Evolutionary conservation across 202 grass and related monocot species (phyloP).

Genomic region (Panicum hallii): DNA sequence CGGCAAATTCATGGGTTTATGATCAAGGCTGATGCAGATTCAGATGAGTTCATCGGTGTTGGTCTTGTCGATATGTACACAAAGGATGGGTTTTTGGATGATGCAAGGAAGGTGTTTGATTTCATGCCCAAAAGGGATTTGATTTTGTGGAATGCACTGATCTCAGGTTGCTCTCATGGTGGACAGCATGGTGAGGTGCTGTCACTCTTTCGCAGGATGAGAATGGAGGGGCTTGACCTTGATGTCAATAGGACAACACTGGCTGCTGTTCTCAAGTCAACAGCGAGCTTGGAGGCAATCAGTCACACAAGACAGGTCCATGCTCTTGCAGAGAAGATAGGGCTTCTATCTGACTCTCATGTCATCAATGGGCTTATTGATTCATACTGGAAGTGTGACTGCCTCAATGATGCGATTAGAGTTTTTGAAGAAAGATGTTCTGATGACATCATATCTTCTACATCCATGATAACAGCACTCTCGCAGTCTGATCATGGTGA

Average conservation of each 20-base stretch:
- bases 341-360: conserved; percentile 77
- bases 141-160: conserved; percentile 84
- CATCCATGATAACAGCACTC: conserved; percentile 87
- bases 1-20: conserved; percentile 88
- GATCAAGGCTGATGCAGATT: conserved; percentile 67
- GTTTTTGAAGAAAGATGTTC: conserved; percentile 66
- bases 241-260: conserved; percentile 72
- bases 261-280: conserved; percentile 85
- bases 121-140: conserved; percentile 57
- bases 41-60: conserved; percentile 65
- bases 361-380: conserved; percentile 85
- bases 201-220: conserved; percentile 70
- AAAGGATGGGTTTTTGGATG: conserved; percentile 55
- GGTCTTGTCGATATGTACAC: conserved; percentile 83
- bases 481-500: conserved; percentile 76
- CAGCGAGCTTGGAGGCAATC: conserved; percentile 61
- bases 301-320: conserved; percentile 61
- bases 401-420: conserved; percentile 54
- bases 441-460: conserved; percentile 76
- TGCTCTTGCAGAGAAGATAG: conserved; percentile 65
- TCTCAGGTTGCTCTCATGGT: conserved; percentile 76
- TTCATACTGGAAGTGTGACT: conserved; percentile 87
- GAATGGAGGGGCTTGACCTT: conserved; percentile 57
- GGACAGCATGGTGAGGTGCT: conserved; percentile 55
- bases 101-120: conserved; percentile 68